Evolutionary conservation across 139 green algal species (phyloP), one percentile per base, ranked within the genome.

Genomic region (Chlamydomonas sphaeroides): DNA sequence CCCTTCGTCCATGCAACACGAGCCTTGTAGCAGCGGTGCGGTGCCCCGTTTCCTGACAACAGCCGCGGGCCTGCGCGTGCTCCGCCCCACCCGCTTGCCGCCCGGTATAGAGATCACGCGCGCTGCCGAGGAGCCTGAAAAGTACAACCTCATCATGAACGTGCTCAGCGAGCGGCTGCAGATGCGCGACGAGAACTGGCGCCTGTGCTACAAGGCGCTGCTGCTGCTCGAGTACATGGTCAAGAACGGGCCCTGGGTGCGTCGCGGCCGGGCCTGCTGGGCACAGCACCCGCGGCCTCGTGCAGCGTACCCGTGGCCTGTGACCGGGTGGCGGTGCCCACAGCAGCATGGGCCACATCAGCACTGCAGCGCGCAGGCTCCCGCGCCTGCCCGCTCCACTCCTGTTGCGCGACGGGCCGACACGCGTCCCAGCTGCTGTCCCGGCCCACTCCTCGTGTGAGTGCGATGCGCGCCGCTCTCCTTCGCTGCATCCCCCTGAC

Each of bases 181-280:
- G 36, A 93, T 97, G 83, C 83, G 78, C 11, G 92, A 87, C 20
- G 93, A 98, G 35, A 94, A 96, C 83, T 98, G 95, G 95, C 85
- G 95, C 28, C 92, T 98, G 49, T 95, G 95, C 56, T 98, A 98
- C 90, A 98, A 98, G 86, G 92, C 92, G 8, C 85, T 98, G 76
- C 91, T 98, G 76, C 85, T 98, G 56, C 87, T 98, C 49, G 95
- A 98, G 80, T 95, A 92, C 88, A 87, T 98, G 66, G 38, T 93
- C 38, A 98, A 97, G 84, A 91, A 98, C 83, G 95, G 95, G 0
- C 95, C 95, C 14, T 85, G 86, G 84, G 89, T 90, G 59, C 79
- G 86, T 5, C 11, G 45, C 11, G 45, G 45, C 11, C 45, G 45
- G 45, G 45, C 11, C 45, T 53, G 45, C 45, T 10, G 45, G 45